phyloP scores from a whole-genome alignment of 768 basidiomycete species.

The Chalciporus piperatus region DNA sequence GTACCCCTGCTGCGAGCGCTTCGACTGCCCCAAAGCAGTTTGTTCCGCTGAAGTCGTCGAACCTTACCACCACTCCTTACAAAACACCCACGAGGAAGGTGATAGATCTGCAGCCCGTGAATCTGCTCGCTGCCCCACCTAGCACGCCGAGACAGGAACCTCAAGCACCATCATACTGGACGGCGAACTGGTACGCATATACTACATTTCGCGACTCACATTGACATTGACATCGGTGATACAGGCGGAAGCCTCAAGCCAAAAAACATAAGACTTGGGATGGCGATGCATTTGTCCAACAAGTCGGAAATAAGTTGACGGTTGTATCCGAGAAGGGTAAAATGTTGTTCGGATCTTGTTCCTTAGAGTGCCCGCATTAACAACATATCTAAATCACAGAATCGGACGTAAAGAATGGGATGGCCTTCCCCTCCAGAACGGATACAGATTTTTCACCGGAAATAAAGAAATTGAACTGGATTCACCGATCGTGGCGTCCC shows the following conservation, averaged over 20 bases:
- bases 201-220: neutral
- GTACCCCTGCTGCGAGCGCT: constrained; percentile 18
- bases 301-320: constrained; percentile 47
- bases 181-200: constrained; percentile 60
- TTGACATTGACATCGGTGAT: constrained; percentile 2
- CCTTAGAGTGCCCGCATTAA: constrained; percentile 9
- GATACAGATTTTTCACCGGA: constrained; percentile 44
- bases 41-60: constrained; percentile 30
- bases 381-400: constrained; percentile 32
- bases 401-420: constrained; percentile 64
- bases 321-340: constrained; percentile 72
- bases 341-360: constrained; percentile 51
- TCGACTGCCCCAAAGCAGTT: constrained; percentile 31
- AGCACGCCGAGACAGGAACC: constrained; percentile 4
- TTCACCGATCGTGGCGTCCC: constrained; percentile 43
- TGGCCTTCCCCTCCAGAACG: constrained; percentile 43
- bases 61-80: constrained; percentile 17
- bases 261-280: constrained; percentile 90
- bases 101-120: constrained; percentile 42
- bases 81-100: constrained; percentile 27
- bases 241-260: constrained; percentile 66
- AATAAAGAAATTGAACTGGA: constrained; percentile 66
- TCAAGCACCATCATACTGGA: constrained; percentile 48
- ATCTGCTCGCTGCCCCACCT: constrained; percentile 27
- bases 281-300: constrained; percentile 65